These are phyloP conservation scores for Saccharomyces pastorianus DNA, from an alignment of 1,139 yeast species.

Conservation along the genomic window DNA sequence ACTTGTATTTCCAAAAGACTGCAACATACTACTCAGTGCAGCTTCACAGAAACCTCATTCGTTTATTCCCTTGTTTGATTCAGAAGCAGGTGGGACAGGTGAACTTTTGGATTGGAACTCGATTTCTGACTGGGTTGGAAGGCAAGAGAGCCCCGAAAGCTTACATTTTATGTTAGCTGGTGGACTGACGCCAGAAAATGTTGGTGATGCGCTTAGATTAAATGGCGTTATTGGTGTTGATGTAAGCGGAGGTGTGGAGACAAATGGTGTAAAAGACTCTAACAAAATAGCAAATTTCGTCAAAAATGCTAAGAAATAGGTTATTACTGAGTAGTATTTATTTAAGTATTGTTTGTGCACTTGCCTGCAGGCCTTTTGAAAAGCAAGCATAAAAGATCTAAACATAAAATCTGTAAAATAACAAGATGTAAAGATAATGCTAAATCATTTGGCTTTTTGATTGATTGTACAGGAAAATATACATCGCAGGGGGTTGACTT, in stretches of 20 bases:
- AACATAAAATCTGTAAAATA: too few relatives aligned
- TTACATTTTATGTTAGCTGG: slow-evolving; percentile 75
- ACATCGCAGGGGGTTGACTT: not conserved
- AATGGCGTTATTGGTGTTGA: slow-evolving; percentile 75
- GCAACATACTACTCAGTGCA: slow-evolving; percentile 19
- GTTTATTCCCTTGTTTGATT: slow-evolving; percentile 62
- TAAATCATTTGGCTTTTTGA: too few relatives aligned
- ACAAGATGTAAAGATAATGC: too few relatives aligned
- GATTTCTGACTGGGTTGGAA: slow-evolving; percentile 36
- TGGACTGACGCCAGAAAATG: slow-evolving; percentile 73
- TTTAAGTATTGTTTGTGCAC: not conserved
- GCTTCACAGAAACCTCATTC: slow-evolving; percentile 29
- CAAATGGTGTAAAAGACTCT: slow-evolving; percentile 62
- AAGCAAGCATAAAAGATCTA: not conserved
- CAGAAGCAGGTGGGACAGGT: slow-evolving; percentile 92
- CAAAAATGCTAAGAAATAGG: slow-evolving; percentile 36
- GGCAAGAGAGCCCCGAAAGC: slow-evolving; percentile 19
- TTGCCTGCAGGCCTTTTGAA: not conserved
- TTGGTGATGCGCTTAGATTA: slow-evolving; percentile 41
- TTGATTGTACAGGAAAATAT: too few relatives aligned
- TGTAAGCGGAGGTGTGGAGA: slow-evolving; percentile 93
- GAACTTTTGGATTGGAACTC: slow-evolving; percentile 61
- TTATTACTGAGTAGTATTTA: not conserved
- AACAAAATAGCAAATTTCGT: slow-evolving; percentile 55
- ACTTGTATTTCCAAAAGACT: slow-evolving; percentile 56